Base-by-base conservation (phyloP, 306 rosid genomes). In the Begonia fuchsioides region DNA sequence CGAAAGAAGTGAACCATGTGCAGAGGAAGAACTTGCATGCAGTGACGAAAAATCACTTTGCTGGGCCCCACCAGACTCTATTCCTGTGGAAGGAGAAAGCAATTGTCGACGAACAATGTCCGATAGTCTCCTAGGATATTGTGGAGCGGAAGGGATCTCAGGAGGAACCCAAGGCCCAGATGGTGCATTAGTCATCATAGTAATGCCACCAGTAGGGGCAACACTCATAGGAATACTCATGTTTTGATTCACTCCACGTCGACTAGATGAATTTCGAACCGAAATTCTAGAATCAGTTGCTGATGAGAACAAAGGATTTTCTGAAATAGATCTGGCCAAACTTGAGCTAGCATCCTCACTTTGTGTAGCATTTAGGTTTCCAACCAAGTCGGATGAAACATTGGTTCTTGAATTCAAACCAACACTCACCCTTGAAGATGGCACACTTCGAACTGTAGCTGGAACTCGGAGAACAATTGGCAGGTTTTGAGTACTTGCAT, bases 31-130 rank as follows among this genome's bases (percentile, higher is more conserved):
- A 68, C 72, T 86, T 15, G 84, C 32, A 52, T 64, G 94, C 62
- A 74, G 15, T 13, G 81, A 69, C 66, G 75, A 15, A 63, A 65
- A 57, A 66, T 50, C 77, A 55, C 65, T 55, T 67, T 59, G 63
- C 51, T 69, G 70, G 57, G 77, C 74, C 39, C 83, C 76, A 43
- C 83, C 93, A 57, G 86, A 68, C 55, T 80, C 98, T 18, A 68
- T 62, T 19, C 80, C 78, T 20, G 32, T 6, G 39, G 84, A 11
- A 47, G 73, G 66, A 56, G 96, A 62, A 72, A 77, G 66, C 70
- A 85, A 65, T 44, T 93, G 71, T 47, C 94, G 72, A 15, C 83
- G 86, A 53, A 80, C 83, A 75, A 68, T 75, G 41, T 85, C 98
- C 11, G 94, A 62, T 38, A 86, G 57, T 56, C 94, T 82, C 57